phyloP scores from a whole-genome alignment of 352 stramenopile species.

The Pythium utonaiense region DNA sequence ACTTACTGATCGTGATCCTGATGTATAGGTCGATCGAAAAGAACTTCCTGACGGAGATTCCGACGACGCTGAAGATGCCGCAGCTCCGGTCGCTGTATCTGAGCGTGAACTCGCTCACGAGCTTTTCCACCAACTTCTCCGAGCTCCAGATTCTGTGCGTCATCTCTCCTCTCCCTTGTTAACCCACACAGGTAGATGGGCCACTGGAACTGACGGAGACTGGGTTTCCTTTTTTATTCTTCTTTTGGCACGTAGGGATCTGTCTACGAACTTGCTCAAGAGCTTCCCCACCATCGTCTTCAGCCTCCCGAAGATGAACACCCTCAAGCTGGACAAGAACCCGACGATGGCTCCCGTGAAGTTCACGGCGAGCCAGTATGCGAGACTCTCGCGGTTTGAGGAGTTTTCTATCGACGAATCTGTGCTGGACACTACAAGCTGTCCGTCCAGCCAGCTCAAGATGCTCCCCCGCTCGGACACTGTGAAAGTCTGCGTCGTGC shows the following conservation, averaged over 20 bases:
- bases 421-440: conserved; percentile 13
- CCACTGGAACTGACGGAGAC: no score
- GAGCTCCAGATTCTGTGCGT: not conserved
- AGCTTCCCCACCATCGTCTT: conserved; percentile 12
- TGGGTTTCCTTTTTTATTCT: not conserved
- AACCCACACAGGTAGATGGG: no score
- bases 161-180: no score
- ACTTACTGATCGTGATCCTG: not conserved
- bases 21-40: conserved; percentile 5
- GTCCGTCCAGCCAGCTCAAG: conserved; percentile 10
- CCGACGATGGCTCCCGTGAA: conserved; percentile 9
- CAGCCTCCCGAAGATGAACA: conserved; percentile 8
- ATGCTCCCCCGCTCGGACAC: not conserved
- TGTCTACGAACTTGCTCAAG: conserved; percentile 16
- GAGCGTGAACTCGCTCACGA: conserved; percentile 9
- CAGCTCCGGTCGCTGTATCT: conserved; percentile 5
- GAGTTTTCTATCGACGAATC: conserved; percentile 10
- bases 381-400: conserved; percentile 1
- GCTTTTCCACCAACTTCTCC: not conserved
- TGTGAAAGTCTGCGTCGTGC: conserved; percentile 9
- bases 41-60: conserved; percentile 3
- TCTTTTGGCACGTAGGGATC: conserved; percentile 5
- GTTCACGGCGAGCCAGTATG: conserved; percentile 11
- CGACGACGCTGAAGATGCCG: not conserved
- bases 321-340: conserved; percentile 15